Percentiles rank a stretch among this genome's conserved stretches.
Evolutionary conservation across 2,329 filamentous ascomycete genomes (phyloP).

Genomic region (Sporothrix protearum): DNA sequence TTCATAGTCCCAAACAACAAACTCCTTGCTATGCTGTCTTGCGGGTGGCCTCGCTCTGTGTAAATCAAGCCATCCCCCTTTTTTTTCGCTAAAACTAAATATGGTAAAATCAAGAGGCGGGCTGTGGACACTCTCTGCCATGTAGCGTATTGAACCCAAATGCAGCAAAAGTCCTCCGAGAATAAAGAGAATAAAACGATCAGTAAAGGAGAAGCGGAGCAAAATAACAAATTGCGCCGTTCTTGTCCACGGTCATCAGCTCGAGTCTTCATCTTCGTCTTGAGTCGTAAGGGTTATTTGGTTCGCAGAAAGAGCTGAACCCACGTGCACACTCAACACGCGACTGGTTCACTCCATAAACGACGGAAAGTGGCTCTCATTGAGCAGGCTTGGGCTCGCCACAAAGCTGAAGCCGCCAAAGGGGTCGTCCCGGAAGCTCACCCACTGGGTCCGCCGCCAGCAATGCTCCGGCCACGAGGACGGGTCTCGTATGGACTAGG

Average conservation of each 20-base stretch:
- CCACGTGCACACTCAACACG: no score
- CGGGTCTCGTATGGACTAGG: conserved; percentile 34
- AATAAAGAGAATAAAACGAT: neutral
- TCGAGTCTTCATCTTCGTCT: neutral
- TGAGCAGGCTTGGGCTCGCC: conserved; percentile 53
- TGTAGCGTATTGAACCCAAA: neutral
- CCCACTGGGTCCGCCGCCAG: neutral
- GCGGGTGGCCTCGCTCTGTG: neutral
- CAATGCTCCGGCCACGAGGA: conserved; percentile 13
- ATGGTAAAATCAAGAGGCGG: neutral
- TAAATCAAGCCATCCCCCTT: neutral
- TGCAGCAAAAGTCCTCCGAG: neutral
- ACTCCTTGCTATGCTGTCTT: conserved; percentile 8
- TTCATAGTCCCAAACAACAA: neutral
- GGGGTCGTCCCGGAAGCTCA: conserved; percentile 49
- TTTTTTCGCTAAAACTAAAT: neutral
- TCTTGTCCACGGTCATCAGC: neutral
- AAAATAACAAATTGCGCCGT: neutral
- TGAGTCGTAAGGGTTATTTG: neutral
- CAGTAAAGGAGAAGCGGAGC: neutral
- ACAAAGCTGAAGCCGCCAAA: conserved; percentile 65
- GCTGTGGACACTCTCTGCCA: neutral
- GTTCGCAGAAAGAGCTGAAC: neutral
- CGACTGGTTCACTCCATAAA: conserved; percentile 11
- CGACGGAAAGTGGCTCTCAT: conserved; percentile 43